Conservation (phyloP, 148 eudicot species). For the Suaeda aralocaspica region DNA sequence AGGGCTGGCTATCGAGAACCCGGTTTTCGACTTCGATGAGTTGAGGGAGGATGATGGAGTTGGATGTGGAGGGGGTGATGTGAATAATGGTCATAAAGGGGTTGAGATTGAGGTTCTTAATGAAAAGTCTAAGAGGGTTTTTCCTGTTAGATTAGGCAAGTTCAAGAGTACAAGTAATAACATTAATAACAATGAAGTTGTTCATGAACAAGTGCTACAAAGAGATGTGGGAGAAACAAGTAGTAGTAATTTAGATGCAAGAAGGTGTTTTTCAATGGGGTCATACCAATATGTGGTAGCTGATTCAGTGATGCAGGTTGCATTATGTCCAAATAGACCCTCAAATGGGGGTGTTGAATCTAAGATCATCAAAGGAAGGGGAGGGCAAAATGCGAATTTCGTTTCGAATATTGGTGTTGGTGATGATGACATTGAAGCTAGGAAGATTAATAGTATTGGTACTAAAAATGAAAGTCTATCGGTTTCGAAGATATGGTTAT, state of each 20-base stretch:
- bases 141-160: conserved; percentile 79
- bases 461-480: conserved; percentile 84
- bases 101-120: conserved; percentile 28
- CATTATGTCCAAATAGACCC: conserved; percentile 37
- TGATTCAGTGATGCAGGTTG: conserved; percentile 65
- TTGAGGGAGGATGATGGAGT: conserved; percentile 40
- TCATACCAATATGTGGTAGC: conserved; percentile 79
- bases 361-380: conserved; percentile 26
- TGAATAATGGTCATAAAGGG: conserved; percentile 32
- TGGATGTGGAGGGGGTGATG: conserved; percentile 29
- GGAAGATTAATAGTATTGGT: conserved; percentile 49
- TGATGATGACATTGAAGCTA: conserved; percentile 44
- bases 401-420: conserved; percentile 6
- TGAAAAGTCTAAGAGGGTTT: conserved; percentile 55
- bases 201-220: conserved; percentile 15
- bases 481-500: conserved; percentile 91
- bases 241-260: conserved; percentile 70
- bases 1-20: conserved; percentile 59
- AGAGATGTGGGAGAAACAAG: conserved; percentile 68
- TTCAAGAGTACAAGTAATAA: conserved; percentile 50
- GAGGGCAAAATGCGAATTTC: conserved; percentile 37
- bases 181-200: no score
- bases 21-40: conserved; percentile 50
- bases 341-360: conserved; percentile 24
- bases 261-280: conserved; percentile 96